phyloP scores from a whole-genome alignment of 305 asterid species.

The Solanum hybrid region DNA sequence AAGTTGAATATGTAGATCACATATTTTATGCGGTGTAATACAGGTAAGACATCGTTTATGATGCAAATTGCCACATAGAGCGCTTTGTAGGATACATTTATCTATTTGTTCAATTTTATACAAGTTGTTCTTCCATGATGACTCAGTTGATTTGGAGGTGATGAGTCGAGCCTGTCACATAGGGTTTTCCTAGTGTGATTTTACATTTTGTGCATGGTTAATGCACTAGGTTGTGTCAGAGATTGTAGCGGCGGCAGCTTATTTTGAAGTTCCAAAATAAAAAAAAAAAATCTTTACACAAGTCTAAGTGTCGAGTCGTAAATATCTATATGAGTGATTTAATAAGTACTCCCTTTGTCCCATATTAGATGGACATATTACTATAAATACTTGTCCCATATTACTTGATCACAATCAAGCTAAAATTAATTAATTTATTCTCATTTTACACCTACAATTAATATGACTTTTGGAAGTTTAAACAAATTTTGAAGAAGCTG shows the following conservation, averaged over 20 bases:
- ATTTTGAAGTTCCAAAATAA: no score
- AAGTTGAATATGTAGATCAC: not conserved
- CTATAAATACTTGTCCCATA: not conserved
- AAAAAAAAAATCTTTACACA: no score
- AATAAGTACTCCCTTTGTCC: not conserved
- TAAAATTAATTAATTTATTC: no score
- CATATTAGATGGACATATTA: no score
- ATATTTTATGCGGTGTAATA: not conserved
- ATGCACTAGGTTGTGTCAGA: not conserved
- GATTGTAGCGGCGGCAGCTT: not conserved
- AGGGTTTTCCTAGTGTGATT: not conserved
- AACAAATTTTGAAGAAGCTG: not conserved
- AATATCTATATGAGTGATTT: not conserved
- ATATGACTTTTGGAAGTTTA: no score
- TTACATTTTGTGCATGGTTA: not conserved
- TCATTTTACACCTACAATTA: not conserved
- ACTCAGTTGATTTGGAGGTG: not conserved
- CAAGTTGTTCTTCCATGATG: not conserved
- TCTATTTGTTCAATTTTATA: not conserved
- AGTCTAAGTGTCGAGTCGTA: not conserved
- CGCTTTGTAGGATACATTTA: not conserved
- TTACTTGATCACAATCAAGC: not conserved
- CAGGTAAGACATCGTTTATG: not conserved
- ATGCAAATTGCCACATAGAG: not conserved
- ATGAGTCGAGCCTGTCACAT: not conserved